These are phyloP conservation scores for Sporodiniella umbellata DNA, from an alignment of 371 early-diverging fungal species.

Conservation along the genomic window DNA sequence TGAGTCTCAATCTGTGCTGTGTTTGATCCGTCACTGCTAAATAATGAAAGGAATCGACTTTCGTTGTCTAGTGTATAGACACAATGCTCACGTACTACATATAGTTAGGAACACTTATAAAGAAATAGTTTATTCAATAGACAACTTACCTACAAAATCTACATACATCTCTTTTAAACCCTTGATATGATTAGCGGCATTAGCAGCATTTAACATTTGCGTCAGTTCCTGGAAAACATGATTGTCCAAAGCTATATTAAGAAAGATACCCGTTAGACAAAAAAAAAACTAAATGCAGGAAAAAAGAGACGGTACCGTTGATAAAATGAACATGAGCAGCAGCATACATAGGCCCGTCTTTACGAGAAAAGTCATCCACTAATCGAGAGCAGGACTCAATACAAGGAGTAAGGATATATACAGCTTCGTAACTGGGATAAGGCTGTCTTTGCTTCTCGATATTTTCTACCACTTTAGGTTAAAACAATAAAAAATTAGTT, in stretches of 20 bases:
- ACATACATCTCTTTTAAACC: slow-evolving; percentile 73
- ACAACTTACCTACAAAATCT: slow-evolving; percentile 60
- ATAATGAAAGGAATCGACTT: slow-evolving; percentile 59
- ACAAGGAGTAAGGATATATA: slow-evolving; percentile 89
- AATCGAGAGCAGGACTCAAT: slow-evolving; percentile 69
- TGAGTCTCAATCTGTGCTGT: slow-evolving; percentile 50
- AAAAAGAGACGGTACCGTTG: too few relatives aligned
- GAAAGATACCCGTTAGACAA: background rate
- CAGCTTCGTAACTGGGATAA: slow-evolving; percentile 83
- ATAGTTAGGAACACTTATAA: too few relatives aligned
- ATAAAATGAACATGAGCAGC: slow-evolving; percentile 82
- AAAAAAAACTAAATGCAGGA: too few relatives aligned
- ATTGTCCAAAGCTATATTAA: slow-evolving; percentile 15
- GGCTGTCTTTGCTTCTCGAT: slow-evolving; percentile 80
- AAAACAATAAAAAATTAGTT: background rate
- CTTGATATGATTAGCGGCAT: slow-evolving; percentile 52
- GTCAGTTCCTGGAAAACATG: slow-evolving; percentile 44
- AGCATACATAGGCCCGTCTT: slow-evolving; percentile 63
- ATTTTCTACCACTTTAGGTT: slow-evolving; percentile 55
- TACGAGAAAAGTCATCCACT: slow-evolving; percentile 75
- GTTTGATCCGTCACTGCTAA: slow-evolving; percentile 38
- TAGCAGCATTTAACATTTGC: slow-evolving; percentile 46
- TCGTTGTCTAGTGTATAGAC: slow-evolving; percentile 79
- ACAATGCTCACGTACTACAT: slow-evolving; percentile 72
- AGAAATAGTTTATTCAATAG: too few relatives aligned